Percentiles rank a stretch among this genome's conserved stretches.
Conservation (phyloP, 164 flowering plant species). For the Buxus sempervirens region DNA sequence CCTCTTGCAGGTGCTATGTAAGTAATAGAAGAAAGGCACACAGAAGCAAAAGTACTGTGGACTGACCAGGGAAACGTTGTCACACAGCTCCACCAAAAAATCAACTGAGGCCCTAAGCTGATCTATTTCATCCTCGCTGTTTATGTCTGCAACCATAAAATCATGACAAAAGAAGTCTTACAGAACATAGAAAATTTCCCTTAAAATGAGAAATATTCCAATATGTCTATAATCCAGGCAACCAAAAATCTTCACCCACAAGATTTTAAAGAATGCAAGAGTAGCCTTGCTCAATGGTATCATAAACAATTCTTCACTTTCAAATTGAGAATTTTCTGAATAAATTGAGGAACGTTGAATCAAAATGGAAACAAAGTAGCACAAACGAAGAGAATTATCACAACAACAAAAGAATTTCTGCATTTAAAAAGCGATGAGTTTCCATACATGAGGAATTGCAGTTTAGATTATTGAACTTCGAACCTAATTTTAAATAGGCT, state of each 20-base stretch:
- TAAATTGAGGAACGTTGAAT: neutral
- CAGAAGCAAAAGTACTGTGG: neutral
- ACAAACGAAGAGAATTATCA: neutral
- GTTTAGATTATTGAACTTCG: too few species aligned
- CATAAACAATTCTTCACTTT: too few species aligned
- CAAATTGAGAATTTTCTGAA: too few species aligned
- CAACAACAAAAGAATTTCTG: too few species aligned
- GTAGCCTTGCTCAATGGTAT: too few species aligned
- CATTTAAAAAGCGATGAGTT: too few species aligned
- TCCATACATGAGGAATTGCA: too few species aligned
- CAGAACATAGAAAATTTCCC: neutral
- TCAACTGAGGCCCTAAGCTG: conserved; percentile 67
- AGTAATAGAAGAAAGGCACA: neutral
- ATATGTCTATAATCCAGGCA: too few species aligned
- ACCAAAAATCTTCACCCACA: too few species aligned
- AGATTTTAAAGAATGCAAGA: too few species aligned
- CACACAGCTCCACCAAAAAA: conserved; percentile 82
- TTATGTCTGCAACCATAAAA: conserved; percentile 34
- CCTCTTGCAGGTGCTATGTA: neutral
- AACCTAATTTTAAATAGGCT: neutral
- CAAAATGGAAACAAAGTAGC: neutral
- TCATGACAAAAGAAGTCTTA: neutral
- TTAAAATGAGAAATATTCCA: too few species aligned
- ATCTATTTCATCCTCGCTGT: conserved; percentile 51
- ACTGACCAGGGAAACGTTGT: conserved; percentile 38